A percentile compares a stretch with the other conserved stretches of the same genome.
Evolutionary conservation across 176 grass and related monocot species (phyloP).

Genomic region (Triticum timopheevii): DNA sequence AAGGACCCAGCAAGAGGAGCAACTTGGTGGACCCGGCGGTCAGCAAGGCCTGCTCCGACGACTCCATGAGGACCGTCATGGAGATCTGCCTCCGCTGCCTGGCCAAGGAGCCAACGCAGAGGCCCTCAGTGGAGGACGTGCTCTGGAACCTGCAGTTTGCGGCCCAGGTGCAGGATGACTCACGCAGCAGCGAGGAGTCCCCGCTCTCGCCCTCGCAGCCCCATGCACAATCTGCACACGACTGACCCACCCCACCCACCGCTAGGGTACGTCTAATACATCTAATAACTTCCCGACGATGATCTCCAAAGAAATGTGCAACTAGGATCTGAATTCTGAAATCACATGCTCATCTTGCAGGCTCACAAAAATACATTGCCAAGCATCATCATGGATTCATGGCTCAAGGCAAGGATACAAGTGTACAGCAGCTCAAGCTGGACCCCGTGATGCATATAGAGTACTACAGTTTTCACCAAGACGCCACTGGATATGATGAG

Average conservation of each 20-base stretch:
- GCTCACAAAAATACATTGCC: background rate
- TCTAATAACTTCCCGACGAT: too few species aligned
- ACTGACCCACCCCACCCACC: background rate
- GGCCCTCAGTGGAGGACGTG: conserved; percentile 84
- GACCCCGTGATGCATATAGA: background rate
- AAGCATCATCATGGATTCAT: background rate
- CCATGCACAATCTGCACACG: background rate
- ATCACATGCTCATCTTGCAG: background rate
- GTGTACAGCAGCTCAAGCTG: conserved; percentile 36
- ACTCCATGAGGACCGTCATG: conserved; percentile 72
- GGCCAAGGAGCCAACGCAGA: conserved; percentile 64
- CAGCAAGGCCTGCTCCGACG: conserved; percentile 49
- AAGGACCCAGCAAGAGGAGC: conserved; percentile 39
- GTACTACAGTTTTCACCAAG: background rate
- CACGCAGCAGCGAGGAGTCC: conserved; percentile 55
- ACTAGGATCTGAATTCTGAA: background rate
- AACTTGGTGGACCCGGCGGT: conserved; percentile 51
- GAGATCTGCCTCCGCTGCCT: conserved; percentile 86
- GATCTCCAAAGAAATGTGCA: background rate
- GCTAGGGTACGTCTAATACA: background rate
- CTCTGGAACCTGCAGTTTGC: conserved; percentile 98
- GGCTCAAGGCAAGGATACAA: conserved; percentile 2
- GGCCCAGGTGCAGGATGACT: conserved; percentile 80
- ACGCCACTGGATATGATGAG: background rate
- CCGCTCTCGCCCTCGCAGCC: conserved; percentile 54